Conservation (phyloP, 75 land plant genomes). For the Cunninghamia lanceolata region DNA sequence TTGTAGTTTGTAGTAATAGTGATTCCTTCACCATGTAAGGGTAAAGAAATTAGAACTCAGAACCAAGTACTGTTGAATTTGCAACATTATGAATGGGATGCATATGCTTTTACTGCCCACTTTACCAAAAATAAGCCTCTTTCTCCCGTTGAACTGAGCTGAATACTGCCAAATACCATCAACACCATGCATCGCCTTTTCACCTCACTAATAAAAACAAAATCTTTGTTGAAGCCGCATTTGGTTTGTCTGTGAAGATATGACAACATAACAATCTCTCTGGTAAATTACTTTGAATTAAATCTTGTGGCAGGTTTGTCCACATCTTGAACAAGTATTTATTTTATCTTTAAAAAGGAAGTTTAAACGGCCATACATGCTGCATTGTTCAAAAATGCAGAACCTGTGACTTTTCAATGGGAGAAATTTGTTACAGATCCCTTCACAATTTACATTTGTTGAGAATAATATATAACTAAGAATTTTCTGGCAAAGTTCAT, state of each 20-base stretch:
- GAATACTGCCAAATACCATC: background rate
- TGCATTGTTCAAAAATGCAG: background rate
- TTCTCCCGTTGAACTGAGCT: background rate
- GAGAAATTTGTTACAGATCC: background rate
- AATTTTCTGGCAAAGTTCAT: background rate
- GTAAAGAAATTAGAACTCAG: background rate
- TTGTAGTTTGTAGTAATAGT: background rate
- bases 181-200: background rate
- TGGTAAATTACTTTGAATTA: background rate
- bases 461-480: background rate
- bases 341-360: background rate
- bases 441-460: background rate
- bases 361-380: background rate
- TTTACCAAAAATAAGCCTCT: background rate
- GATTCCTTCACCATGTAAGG: background rate
- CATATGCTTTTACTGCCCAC: background rate
- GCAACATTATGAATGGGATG: background rate
- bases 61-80: background rate
- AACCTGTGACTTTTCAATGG: background rate
- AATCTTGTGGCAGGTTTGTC: background rate
- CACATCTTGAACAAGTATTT: background rate
- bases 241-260: background rate
- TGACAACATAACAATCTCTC: background rate
- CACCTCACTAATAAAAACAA: background rate
- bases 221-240: background rate